phyloP scores from a whole-genome alignment of 2,329 filamentous ascomycete species.

The Aspergillus pseudoglaucus region DNA sequence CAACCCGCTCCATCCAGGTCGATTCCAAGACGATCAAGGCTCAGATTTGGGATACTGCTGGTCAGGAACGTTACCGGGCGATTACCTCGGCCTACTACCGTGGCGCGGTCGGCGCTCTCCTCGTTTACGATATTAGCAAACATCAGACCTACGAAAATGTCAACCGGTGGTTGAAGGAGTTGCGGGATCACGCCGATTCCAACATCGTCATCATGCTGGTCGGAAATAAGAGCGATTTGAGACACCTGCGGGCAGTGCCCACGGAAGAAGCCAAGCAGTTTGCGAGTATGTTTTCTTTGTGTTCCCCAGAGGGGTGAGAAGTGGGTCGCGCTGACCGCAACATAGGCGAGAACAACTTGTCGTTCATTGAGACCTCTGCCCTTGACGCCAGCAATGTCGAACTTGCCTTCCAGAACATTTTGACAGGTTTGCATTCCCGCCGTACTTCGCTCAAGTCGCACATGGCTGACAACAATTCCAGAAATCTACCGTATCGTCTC shows the following conservation, averaged over 20 bases:
- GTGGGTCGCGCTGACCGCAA: conserved; percentile 18
- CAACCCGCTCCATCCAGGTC: conserved; percentile 96
- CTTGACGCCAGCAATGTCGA: conserved; percentile 99
- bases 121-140: conserved; percentile 99
- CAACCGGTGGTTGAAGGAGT: conserved; percentile 96
- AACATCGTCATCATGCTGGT: conserved; percentile 99
- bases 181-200: conserved; percentile 93
- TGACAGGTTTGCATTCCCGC: conserved; percentile 65
- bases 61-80: conserved; percentile 96
- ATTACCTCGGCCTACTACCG: conserved; percentile 99
- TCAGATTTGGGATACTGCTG: conserved; percentile 99
- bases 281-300: conserved; percentile 61
- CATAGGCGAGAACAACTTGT: conserved; percentile 90
- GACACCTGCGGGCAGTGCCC: conserved; percentile 90
- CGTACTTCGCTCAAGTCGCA: not conserved
- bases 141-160: conserved; percentile 99
- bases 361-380: conserved; percentile 98
- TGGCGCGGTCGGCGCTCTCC: conserved; percentile 90
- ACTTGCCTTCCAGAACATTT: conserved; percentile 97
- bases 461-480: conserved; percentile 32
- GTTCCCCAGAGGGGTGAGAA: not conserved
- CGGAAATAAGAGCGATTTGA: conserved; percentile 99
- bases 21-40: conserved; percentile 99
- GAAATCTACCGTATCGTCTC: conserved; percentile 99
- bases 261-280: conserved; percentile 98